phyloP scores from a whole-genome alignment of 1,139 yeast species.

The Scheffersomyces illinoinensis region DNA sequence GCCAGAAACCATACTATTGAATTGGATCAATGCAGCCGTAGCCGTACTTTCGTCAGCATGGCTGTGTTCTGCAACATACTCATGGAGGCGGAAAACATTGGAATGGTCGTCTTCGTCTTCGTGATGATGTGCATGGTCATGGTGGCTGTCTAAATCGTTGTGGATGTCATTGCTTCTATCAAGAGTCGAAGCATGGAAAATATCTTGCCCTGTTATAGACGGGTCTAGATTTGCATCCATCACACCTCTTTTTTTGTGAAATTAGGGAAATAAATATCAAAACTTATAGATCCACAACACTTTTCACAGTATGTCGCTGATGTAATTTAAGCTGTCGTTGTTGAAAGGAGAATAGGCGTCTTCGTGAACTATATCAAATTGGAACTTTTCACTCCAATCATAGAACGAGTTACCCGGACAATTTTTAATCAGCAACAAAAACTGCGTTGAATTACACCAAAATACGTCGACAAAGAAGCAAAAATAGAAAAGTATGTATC shows the following conservation, averaged over 20 bases:
- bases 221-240: conserved; percentile 11
- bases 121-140: conserved; percentile 2
- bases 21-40: conserved; percentile 19
- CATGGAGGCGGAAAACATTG: conserved; percentile 18
- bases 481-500: neutral
- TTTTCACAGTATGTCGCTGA: neutral
- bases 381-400: neutral
- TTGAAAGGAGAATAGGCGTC: neutral
- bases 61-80: conserved; percentile 8
- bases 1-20: conserved; percentile 3
- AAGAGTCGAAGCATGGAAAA: conserved; percentile 1
- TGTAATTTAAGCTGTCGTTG: neutral
- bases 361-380: no score
- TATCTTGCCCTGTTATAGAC: conserved; percentile 8
- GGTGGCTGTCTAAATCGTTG: neutral
- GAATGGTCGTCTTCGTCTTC: conserved; percentile 3
- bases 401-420: neutral
- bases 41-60: conserved; percentile 13
- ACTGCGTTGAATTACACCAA: no score
- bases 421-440: no score
- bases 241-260: neutral
- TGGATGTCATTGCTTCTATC: conserved; percentile 1
- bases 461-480: neutral
- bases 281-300: neutral
- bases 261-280: neutral